A percentile compares a stretch with the other conserved stretches of the same genome.
Conservation (phyloP, 1,139 yeast genomes). For the Pichia sp. region DNA sequence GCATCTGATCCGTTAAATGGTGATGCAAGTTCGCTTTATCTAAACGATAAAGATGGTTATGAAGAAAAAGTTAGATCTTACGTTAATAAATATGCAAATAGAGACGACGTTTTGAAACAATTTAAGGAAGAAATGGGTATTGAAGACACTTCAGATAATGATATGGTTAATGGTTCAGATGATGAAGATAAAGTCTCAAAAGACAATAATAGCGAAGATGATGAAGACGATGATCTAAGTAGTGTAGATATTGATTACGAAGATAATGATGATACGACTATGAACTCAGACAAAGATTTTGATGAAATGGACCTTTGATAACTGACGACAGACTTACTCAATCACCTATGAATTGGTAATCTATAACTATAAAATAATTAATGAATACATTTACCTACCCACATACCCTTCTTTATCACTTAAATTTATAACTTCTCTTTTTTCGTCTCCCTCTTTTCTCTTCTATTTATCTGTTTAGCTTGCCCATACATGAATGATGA, state of each 20-base stretch:
- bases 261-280: conserved; percentile 1
- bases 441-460: background rate
- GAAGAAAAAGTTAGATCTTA: conserved; percentile 65
- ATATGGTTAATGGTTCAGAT: background rate
- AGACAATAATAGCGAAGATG: background rate
- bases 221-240: conserved; percentile 3
- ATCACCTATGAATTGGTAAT: background rate
- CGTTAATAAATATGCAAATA: conserved; percentile 65
- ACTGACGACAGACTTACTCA: background rate
- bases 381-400: background rate
- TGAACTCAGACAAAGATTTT: background rate
- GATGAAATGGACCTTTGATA: conserved; percentile 19
- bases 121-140: conserved; percentile 39
- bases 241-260: conserved; percentile 3
- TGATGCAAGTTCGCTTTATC: conserved; percentile 79
- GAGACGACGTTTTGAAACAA: conserved; percentile 26
- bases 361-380: background rate
- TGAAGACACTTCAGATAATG: conserved; percentile 12
- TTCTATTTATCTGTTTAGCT: background rate
- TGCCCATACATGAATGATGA: background rate
- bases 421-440: background rate
- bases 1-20: conserved; percentile 92
- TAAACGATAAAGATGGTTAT: conserved; percentile 64
- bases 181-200: background rate
- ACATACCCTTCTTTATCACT: background rate